Evolutionary conservation across 768 basidiomycete species (phyloP).

Genomic region (Lyophyllum atratum): DNA sequence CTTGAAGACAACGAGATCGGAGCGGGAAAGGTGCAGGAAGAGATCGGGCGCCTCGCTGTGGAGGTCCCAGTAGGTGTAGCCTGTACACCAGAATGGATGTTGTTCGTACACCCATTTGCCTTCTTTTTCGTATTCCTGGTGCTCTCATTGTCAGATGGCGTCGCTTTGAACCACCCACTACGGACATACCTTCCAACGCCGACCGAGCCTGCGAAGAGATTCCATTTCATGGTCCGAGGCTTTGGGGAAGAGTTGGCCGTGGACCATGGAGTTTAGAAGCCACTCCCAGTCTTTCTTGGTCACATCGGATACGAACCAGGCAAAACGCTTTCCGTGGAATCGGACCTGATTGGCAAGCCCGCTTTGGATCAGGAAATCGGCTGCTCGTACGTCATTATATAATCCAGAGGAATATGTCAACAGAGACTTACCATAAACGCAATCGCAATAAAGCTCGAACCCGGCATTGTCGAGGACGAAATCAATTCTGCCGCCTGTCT

Average conservation of each 20-base stretch:
- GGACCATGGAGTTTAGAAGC: conserved; percentile 85
- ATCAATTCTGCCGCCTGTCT: conserved; percentile 73
- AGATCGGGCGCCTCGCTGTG: conserved; percentile 85
- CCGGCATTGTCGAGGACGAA: conserved; percentile 90
- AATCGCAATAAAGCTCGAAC: conserved; percentile 86
- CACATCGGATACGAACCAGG: conserved; percentile 94
- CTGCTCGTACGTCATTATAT: conserved; percentile 34
- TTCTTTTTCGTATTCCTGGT: conserved; percentile 86
- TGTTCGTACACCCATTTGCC: conserved; percentile 95
- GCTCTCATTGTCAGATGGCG: background rate
- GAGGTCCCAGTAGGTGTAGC: conserved; percentile 91
- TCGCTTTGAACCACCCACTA: background rate
- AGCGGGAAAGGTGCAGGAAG: conserved; percentile 88
- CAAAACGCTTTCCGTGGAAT: conserved; percentile 95
- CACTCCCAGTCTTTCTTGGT: conserved; percentile 95
- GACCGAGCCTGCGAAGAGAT: conserved; percentile 75
- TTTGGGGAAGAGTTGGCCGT: conserved; percentile 89
- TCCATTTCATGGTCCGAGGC: conserved; percentile 79
- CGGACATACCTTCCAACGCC: conserved; percentile 79
- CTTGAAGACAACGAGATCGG: conserved; percentile 93
- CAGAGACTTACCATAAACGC: conserved; percentile 68
- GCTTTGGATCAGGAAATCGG: conserved; percentile 92
- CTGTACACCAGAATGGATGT: conserved; percentile 95
- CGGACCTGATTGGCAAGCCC: conserved; percentile 82
- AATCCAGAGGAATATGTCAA: background rate